phyloP scores from a whole-genome alignment of 305 asterid species.

The Rubia tinctorum region DNA sequence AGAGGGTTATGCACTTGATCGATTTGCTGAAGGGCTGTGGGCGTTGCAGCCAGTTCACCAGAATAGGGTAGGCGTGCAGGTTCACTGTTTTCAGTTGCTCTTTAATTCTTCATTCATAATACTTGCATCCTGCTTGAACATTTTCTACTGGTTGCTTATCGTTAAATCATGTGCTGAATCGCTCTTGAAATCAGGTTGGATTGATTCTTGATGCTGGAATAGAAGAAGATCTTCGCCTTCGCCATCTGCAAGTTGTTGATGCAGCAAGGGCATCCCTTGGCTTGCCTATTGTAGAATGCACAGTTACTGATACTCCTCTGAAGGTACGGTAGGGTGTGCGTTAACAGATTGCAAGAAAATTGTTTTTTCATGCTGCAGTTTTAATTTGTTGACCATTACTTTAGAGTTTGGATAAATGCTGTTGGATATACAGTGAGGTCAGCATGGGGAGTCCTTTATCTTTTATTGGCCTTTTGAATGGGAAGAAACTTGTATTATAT shows the following conservation, averaged over 20 bases:
- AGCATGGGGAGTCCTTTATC: background rate
- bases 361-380: background rate
- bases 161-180: constrained; percentile 16
- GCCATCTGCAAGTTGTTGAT: constrained; percentile 88
- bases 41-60: constrained; percentile 84
- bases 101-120: background rate
- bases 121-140: constrained; percentile 10
- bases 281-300: constrained; percentile 65
- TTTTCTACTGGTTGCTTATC: constrained; percentile 16
- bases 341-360: background rate
- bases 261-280: constrained; percentile 97
- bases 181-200: constrained; percentile 55
- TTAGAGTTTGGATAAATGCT: background rate
- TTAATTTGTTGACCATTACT: background rate
- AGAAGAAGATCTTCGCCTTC: constrained; percentile 73
- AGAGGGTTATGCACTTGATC: constrained; percentile 92
- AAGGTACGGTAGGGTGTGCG: constrained; percentile 37
- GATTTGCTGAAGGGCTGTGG: constrained; percentile 93
- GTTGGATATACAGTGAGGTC: background rate
- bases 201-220: constrained; percentile 88
- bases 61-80: constrained; percentile 51
- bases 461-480: background rate
- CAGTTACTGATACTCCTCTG: constrained; percentile 75
- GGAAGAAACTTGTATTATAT: background rate
- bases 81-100: background rate